Evolutionary conservation across 768 basidiomycete species (phyloP).

Genomic region (Pleurotus pulmonarius): DNA sequence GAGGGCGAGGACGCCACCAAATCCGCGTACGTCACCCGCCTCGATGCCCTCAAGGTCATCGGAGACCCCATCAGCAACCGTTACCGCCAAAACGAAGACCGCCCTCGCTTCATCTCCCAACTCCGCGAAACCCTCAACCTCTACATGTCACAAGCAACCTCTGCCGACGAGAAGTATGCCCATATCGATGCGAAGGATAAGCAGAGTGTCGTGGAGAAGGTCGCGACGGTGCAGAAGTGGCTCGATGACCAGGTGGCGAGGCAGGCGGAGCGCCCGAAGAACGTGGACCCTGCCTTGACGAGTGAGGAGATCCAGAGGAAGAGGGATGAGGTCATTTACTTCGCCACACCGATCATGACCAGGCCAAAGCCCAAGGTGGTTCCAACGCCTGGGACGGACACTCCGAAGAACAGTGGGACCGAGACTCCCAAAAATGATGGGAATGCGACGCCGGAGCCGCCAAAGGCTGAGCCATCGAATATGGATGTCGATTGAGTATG

Average conservation of each 20-base stretch:
- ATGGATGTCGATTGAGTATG: slow-evolving; percentile 79
- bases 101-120: slow-evolving; percentile 64
- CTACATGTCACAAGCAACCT: slow-evolving; percentile 82
- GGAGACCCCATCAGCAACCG: slow-evolving; percentile 87
- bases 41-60: slow-evolving; percentile 79
- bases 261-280: slow-evolving; percentile 88
- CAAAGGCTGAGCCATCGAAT: slow-evolving; percentile 54
- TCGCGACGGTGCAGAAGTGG: slow-evolving; percentile 91
- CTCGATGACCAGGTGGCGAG: slow-evolving; percentile 86
- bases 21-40: slow-evolving; percentile 84
- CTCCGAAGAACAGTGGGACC: slow-evolving; percentile 58
- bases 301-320: slow-evolving; percentile 84
- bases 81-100: slow-evolving; percentile 79
- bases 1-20: slow-evolving; percentile 96
- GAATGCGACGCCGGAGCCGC: slow-evolving; percentile 28
- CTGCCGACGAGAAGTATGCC: slow-evolving; percentile 77
- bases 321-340: slow-evolving; percentile 89
- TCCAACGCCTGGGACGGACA: slow-evolving; percentile 47
- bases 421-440: slow-evolving; percentile 46
- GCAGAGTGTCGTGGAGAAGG: slow-evolving; percentile 82
- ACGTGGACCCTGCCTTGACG: slow-evolving; percentile 80
- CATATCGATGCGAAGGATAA: slow-evolving; percentile 92
- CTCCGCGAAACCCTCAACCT: slow-evolving; percentile 87
- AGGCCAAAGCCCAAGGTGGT: slow-evolving; percentile 88
- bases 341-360: slow-evolving; percentile 85